Percentiles rank a stretch among this genome's conserved stretches.
Evolutionary conservation across 2,329 filamentous ascomycete species (phyloP).

Genomic region (Xylariaceae sp.): DNA sequence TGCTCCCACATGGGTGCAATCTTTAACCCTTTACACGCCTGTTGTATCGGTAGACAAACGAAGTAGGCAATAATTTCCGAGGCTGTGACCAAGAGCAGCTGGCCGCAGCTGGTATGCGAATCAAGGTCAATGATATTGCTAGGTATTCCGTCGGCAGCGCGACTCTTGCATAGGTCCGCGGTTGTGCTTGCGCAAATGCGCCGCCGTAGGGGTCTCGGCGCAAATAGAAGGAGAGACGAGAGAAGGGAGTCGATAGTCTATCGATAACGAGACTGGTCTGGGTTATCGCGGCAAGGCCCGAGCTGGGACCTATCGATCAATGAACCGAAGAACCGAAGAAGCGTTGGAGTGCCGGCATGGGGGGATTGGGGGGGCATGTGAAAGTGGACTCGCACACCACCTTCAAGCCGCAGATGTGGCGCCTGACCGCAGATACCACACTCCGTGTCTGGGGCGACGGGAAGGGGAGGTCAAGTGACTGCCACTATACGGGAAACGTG

Average conservation of each 20-base stretch:
- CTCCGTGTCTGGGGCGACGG: constrained; percentile 10
- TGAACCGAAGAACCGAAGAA: neutral
- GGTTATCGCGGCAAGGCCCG: constrained; percentile 2
- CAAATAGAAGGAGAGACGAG: neutral
- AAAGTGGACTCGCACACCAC: constrained; percentile 22
- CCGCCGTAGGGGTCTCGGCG: too few species aligned
- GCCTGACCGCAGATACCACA: constrained; percentile 18
- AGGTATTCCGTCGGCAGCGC: too few species aligned
- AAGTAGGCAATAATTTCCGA: too few species aligned
- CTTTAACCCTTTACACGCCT: too few species aligned
- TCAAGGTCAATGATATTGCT: too few species aligned
- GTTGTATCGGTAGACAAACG: too few species aligned
- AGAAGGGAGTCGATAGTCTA: constrained; percentile 2
- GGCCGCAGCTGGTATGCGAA: too few species aligned
- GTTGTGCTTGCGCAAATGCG: too few species aligned
- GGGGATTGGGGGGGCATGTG: constrained; percentile 14
- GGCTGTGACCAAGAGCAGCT: too few species aligned
- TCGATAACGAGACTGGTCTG: constrained; percentile 1
- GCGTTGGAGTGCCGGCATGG: neutral
- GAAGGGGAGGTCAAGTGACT: constrained; percentile 21
- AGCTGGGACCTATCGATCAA: too few species aligned
- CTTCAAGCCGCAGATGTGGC: constrained; percentile 14
- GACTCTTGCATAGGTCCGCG: too few species aligned
- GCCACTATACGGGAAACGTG: constrained; percentile 15
- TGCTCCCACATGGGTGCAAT: too few species aligned